These are phyloP conservation scores for Phytopythium sindhum DNA, from an alignment of 352 stramenopile genomes.

Conservation along the genomic window DNA sequence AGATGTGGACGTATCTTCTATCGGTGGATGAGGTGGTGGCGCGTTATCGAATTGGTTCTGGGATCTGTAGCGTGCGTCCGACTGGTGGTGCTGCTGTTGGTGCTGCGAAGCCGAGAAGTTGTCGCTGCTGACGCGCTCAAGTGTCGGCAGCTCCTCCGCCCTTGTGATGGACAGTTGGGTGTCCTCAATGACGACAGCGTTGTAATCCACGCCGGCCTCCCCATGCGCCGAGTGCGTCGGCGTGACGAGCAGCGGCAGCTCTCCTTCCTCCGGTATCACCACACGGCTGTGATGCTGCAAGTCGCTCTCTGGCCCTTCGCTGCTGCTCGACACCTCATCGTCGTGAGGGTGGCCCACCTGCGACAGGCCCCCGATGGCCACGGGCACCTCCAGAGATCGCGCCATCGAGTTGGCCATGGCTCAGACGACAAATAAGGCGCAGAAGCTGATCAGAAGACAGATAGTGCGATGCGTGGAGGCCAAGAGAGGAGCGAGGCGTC, in stretches of 20 bases:
- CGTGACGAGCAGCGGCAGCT: neutral
- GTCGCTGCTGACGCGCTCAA: neutral
- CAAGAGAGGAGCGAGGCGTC: too few relatives aligned
- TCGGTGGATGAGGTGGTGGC: neutral
- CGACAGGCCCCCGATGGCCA: neutral
- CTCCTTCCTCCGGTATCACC: neutral
- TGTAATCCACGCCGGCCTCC: neutral
- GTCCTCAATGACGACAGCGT: neutral
- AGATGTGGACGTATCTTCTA: neutral
- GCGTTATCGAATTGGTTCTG: neutral
- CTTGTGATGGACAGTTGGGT: neutral
- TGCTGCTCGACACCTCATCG: neutral
- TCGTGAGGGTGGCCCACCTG: conserved; percentile 7
- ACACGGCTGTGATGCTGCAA: neutral
- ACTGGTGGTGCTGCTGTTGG: neutral
- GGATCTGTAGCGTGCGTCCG: neutral
- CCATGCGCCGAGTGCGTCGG: neutral
- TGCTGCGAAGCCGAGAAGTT: neutral
- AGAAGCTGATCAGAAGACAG: neutral
- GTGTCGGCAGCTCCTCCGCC: conserved; percentile 2
- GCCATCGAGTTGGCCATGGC: neutral
- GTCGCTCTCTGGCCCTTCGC: neutral
- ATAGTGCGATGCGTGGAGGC: neutral
- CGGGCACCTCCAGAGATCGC: conserved; percentile 4
- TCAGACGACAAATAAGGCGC: neutral